Evolutionary conservation across 805 yeast genomes (phyloP).

Genomic region (Vanderwaltozyma yarrowii): DNA sequence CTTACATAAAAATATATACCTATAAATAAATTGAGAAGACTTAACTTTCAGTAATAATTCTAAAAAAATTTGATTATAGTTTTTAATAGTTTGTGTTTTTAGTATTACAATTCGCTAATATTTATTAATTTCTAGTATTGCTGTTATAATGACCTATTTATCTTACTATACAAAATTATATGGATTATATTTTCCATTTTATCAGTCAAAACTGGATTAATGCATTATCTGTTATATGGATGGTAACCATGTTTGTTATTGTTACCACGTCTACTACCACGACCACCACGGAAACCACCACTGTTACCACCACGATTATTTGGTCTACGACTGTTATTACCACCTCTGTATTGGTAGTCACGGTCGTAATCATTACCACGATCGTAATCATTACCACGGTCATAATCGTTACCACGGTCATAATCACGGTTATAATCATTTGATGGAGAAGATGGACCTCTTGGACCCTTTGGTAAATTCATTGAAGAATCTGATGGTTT

Average conservation of each 20-base stretch:
- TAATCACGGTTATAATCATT: slow-evolving; percentile 3
- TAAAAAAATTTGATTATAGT: too few species aligned
- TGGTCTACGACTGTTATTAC: slow-evolving; percentile 3
- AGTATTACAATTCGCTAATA: too few species aligned
- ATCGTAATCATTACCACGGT: not conserved
- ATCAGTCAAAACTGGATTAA: too few species aligned
- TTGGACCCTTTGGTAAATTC: slow-evolving; percentile 42
- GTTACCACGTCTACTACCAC: slow-evolving; percentile 14
- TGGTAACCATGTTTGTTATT: slow-evolving; percentile 17
- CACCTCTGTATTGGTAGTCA: slow-evolving; percentile 12
- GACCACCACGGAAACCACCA: slow-evolving; percentile 17
- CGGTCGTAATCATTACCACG: slow-evolving; percentile 7
- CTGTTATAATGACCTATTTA: too few species aligned
- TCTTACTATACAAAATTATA: too few species aligned
- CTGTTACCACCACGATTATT: slow-evolving; percentile 8
- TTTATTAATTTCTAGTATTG: too few species aligned
- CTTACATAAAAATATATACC: too few species aligned
- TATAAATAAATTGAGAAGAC: too few species aligned
- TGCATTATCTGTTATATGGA: slow-evolving; percentile 21
- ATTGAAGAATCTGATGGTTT: slow-evolving; percentile 2
- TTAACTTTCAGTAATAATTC: too few species aligned
- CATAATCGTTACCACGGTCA: slow-evolving; percentile 4
- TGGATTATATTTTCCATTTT: too few species aligned
- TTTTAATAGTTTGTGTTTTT: too few species aligned
- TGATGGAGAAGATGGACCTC: slow-evolving; percentile 19